Conservation (phyloP, 441 rosid species). For the Aleurites moluccanus region DNA sequence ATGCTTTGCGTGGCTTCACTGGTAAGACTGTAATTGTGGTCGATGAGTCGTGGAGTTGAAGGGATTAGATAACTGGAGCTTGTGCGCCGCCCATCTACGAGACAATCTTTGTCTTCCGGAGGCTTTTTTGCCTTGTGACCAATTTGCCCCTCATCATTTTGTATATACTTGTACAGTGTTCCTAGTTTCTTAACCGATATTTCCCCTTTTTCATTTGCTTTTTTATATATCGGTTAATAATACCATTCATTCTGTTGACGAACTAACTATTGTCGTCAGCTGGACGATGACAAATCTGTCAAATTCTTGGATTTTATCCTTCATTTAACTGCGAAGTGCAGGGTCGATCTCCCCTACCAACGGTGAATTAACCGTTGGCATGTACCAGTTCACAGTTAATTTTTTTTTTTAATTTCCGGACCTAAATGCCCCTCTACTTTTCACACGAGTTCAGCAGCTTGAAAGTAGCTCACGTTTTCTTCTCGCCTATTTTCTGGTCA, state of each 20-base stretch:
- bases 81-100: background rate
- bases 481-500: slow-evolving; percentile 38
- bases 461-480: slow-evolving; percentile 38
- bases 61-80: background rate
- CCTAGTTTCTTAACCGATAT: background rate
- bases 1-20: background rate
- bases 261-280: slow-evolving; percentile 7
- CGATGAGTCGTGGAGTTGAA: background rate
- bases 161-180: background rate
- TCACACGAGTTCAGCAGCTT: slow-evolving; percentile 26
- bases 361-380: slow-evolving; percentile 8
- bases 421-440: slow-evolving; percentile 23
- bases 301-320: background rate
- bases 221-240: no score
- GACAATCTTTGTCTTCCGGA: background rate
- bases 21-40: background rate
- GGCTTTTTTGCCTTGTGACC: background rate
- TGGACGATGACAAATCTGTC: slow-evolving; percentile 26
- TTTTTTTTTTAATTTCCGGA: background rate
- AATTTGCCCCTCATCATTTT: background rate
- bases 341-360: slow-evolving; percentile 16
- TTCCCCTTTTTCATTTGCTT: background rate
- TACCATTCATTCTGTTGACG: background rate
- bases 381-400: background rate
- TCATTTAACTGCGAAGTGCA: background rate